Evolutionary conservation across 352 stramenopile species (phyloP).

Genomic region (Phytophthora meadii): DNA sequence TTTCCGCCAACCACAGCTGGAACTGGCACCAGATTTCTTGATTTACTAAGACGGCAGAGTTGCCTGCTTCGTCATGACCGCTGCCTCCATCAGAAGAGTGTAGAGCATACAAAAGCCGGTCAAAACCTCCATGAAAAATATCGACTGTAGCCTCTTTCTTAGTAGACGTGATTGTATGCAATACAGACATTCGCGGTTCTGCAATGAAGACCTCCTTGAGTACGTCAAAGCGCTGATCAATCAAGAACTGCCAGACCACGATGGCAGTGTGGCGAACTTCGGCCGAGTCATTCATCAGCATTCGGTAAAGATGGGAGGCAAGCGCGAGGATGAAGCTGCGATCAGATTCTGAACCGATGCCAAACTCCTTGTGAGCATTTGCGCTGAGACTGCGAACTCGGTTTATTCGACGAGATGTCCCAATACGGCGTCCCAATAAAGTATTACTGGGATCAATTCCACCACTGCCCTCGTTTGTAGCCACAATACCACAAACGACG

Average conservation of each 20-base stretch:
- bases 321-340: slow-evolving; percentile 75
- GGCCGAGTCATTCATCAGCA: slow-evolving; percentile 69
- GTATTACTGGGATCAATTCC: slow-evolving; percentile 12
- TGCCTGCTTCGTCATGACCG: slow-evolving; percentile 3
- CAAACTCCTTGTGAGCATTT: slow-evolving; percentile 69
- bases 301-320: slow-evolving; percentile 60
- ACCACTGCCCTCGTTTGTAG: slow-evolving; percentile 6
- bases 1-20: slow-evolving; percentile 80
- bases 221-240: slow-evolving; percentile 73
- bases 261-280: slow-evolving; percentile 56
- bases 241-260: slow-evolving; percentile 72
- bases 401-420: slow-evolving; percentile 27
- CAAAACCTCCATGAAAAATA: slow-evolving; percentile 79
- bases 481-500: slow-evolving; percentile 50
- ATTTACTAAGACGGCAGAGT: slow-evolving; percentile 23
- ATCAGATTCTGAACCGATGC: slow-evolving; percentile 72
- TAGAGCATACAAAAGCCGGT: slow-evolving; percentile 56
- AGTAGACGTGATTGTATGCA: slow-evolving; percentile 74
- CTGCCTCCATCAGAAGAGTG: slow-evolving; percentile 6
- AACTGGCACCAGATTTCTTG: slow-evolving; percentile 80
- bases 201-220: slow-evolving; percentile 82
- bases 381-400: slow-evolving; percentile 59
- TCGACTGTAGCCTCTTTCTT: slow-evolving; percentile 78
- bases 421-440: slow-evolving; percentile 4
- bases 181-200: slow-evolving; percentile 64